Conservation (phyloP, 2,329 filamentous ascomycete genomes). For the Pseudogymnoascus sp. region DNA sequence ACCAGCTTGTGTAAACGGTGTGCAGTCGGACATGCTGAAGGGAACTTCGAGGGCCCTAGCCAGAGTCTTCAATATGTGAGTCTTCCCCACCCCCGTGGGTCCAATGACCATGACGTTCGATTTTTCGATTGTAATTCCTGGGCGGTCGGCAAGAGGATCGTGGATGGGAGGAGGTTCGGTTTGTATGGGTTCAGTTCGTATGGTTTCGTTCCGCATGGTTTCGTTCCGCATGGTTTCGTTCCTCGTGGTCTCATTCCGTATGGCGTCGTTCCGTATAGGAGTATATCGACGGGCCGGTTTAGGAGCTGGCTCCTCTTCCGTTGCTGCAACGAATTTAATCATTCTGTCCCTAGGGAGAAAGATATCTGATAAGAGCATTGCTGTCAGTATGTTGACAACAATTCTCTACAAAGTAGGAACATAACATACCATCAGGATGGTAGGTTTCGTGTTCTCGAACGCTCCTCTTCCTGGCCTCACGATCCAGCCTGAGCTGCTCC, state of each 20-base stretch:
- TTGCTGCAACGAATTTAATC: not conserved
- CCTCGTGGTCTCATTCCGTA: not conserved
- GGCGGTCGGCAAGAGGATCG: slow-evolving; percentile 15
- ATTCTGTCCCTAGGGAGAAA: not conserved
- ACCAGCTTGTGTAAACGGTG: slow-evolving; percentile 89
- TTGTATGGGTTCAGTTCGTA: not conserved
- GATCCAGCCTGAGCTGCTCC: slow-evolving; percentile 57
- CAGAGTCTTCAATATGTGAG: slow-evolving; percentile 83
- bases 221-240: not conserved
- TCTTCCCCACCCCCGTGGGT: slow-evolving; percentile 93
- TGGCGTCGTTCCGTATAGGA: not conserved
- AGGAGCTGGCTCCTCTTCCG: not conserved
- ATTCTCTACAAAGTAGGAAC: not conserved
- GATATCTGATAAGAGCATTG: not conserved
- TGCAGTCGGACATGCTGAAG: slow-evolving; percentile 93
- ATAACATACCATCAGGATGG: not conserved
- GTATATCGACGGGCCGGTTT: not conserved
- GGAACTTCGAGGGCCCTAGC: slow-evolving; percentile 91
- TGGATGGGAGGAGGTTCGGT: not conserved
- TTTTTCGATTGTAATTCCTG: slow-evolving; percentile 62
- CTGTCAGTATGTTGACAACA: not conserved
- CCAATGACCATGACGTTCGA: slow-evolving; percentile 88
- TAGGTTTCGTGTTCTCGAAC: not conserved
- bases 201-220: not conserved
- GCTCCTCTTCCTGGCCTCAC: slow-evolving; percentile 46